Conservation (phyloP, 345 rosid genomes). For the Acer campestre region DNA sequence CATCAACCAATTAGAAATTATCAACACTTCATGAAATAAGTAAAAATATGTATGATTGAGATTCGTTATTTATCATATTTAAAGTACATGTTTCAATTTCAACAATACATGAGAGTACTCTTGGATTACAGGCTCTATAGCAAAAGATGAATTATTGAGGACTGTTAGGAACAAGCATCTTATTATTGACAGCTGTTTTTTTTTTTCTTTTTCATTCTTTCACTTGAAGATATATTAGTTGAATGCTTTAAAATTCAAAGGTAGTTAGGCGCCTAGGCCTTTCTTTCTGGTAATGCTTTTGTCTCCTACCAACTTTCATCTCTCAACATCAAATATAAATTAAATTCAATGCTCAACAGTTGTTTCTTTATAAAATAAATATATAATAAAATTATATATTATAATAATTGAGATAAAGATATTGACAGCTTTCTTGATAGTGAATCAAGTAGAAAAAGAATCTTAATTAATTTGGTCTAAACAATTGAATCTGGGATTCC, state of each 20-base stretch:
- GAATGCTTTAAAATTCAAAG: background rate
- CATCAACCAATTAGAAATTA: no score
- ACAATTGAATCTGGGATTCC: background rate
- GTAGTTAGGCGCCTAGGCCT: background rate
- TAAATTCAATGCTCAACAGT: slow-evolving; percentile 1
- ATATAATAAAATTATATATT: background rate
- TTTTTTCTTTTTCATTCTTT: background rate
- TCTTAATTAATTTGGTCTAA: background rate
- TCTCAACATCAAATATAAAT: background rate
- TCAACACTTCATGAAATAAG: no score
- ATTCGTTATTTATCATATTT: no score
- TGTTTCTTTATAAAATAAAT: background rate
- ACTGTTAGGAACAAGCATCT: no score
- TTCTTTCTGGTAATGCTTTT: background rate
- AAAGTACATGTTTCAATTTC: no score
- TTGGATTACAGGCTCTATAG: no score
- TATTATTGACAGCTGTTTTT: slow-evolving; percentile 9
- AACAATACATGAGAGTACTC: no score
- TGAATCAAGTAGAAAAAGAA: background rate
- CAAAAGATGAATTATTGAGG: no score
- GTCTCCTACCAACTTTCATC: slow-evolving; percentile 6
- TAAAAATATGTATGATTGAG: no score
- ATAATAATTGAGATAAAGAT: background rate
- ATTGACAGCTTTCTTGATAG: slow-evolving; percentile 3
- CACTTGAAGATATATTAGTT: background rate